A percentile compares a stretch with the other conserved stretches of the same genome.
Evolutionary conservation across 805 yeast species (phyloP).

Genomic region (Pichia paraexigua): DNA sequence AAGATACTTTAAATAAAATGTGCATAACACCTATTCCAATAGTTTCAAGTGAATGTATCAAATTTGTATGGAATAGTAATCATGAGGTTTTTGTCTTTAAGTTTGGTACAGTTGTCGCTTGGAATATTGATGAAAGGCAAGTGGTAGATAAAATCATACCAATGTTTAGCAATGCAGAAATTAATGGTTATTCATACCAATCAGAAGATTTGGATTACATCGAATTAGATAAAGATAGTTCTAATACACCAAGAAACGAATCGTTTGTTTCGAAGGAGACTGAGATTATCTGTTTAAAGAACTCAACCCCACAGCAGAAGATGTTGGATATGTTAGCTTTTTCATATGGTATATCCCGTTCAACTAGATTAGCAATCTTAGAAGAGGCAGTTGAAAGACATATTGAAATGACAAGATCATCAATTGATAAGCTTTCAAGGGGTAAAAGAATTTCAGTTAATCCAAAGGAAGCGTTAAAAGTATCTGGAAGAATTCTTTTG

Average conservation of each 20-base stretch:
- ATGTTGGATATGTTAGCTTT: conserved; percentile 79
- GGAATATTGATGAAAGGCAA: conserved; percentile 64
- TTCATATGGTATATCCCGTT: conserved; percentile 78
- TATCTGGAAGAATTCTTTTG: conserved; percentile 68
- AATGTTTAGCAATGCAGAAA: conserved; percentile 39
- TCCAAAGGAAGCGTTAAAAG: conserved; percentile 53
- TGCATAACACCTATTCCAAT: conserved; percentile 30
- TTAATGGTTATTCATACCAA: conserved; percentile 46
- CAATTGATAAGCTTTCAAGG: conserved; percentile 57
- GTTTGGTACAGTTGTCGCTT: conserved; percentile 75
- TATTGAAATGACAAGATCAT: conserved; percentile 50
- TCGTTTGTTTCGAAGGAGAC: conserved; percentile 37
- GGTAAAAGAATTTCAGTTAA: conserved; percentile 48
- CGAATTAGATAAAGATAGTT: conserved; percentile 8
- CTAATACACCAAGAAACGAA: conserved; percentile 17
- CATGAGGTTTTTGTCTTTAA: conserved; percentile 49
- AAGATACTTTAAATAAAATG: conserved; percentile 30
- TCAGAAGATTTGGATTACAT: conserved; percentile 84
- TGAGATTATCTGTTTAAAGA: conserved; percentile 64
- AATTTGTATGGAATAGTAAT: conserved; percentile 31
- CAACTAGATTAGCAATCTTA: conserved; percentile 75
- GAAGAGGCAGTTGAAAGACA: conserved; percentile 68
- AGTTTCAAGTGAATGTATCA: conserved; percentile 52
- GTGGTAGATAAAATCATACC: conserved; percentile 44
- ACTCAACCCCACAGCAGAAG: conserved; percentile 35